Conservation (phyloP, 2,329 filamentous ascomycete species). For the Drechslerella dactyloides region DNA sequence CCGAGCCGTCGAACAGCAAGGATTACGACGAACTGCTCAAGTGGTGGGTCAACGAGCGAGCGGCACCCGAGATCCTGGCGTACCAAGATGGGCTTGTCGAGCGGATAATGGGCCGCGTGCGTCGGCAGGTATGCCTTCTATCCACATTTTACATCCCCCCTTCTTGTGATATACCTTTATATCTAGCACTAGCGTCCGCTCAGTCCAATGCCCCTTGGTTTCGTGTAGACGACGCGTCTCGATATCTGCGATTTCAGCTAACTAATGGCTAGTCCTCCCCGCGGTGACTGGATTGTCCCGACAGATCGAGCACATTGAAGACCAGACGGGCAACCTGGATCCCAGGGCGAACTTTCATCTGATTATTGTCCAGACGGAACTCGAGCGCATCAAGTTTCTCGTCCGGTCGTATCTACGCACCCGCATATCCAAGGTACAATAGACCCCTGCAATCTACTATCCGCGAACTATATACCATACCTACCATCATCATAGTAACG, state of each 20-base stretch:
- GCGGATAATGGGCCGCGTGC: constrained; percentile 75
- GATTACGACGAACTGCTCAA: constrained; percentile 87
- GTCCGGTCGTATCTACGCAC: constrained; percentile 81
- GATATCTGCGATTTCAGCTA: constrained; percentile 50
- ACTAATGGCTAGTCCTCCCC: constrained; percentile 47
- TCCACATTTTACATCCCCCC: constrained; percentile 1
- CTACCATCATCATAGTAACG: neutral
- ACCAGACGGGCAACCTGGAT: constrained; percentile 83
- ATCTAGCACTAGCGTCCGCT: too few species aligned
- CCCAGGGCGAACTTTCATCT: constrained; percentile 89
- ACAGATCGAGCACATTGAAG: constrained; percentile 72
- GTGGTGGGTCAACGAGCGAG: constrained; percentile 90
- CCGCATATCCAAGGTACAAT: constrained; percentile 79
- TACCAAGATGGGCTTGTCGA: constrained; percentile 80
- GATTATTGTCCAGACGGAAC: constrained; percentile 94
- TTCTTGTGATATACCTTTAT: too few species aligned
- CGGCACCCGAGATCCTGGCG: constrained; percentile 83
- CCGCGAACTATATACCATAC: constrained; percentile 26
- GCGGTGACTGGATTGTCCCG: neutral
- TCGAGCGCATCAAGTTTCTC: constrained; percentile 91
- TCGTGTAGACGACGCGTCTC: too few species aligned
- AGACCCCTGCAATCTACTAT: constrained; percentile 52
- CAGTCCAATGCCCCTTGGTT: too few species aligned
- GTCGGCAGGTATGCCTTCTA: constrained; percentile 63
- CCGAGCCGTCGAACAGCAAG: constrained; percentile 66